phyloP scores from a whole-genome alignment of 192 early-diverging fungal species.

The Coemansia biformis region DNA sequence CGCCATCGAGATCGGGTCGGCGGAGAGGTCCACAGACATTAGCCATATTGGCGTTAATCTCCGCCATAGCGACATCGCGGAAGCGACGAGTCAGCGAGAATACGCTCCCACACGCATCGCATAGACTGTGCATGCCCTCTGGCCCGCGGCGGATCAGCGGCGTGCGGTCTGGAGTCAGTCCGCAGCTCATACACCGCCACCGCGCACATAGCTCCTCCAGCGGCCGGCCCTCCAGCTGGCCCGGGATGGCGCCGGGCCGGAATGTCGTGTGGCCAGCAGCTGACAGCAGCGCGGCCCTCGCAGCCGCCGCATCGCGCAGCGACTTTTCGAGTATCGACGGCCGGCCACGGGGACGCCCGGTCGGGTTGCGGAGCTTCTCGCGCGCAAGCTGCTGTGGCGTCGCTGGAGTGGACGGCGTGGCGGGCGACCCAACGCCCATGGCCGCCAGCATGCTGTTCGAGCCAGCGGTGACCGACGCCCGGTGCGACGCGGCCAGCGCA shows the following conservation, averaged over 20 bases:
- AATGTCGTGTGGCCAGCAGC: neutral
- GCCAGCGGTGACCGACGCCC: slow-evolving; percentile 2
- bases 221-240: slow-evolving; percentile 22
- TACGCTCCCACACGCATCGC: slow-evolving; percentile 30
- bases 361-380: slow-evolving; percentile 44
- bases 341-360: slow-evolving; percentile 40
- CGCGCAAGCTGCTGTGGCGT: slow-evolving; percentile 22
- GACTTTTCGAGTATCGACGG: slow-evolving; percentile 48
- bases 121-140: slow-evolving; percentile 47
- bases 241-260: slow-evolving; percentile 19
- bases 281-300: slow-evolving; percentile 6
- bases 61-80: slow-evolving; percentile 13
- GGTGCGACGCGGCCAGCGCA: neutral
- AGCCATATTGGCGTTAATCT: slow-evolving; percentile 24
- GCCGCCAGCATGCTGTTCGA: no score
- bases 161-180: slow-evolving; percentile 35
- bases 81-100: slow-evolving; percentile 14
- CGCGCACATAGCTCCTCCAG: slow-evolving; percentile 38
- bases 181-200: slow-evolving; percentile 49
- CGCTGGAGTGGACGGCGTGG: slow-evolving; percentile 9
- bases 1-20: no score
- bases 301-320: slow-evolving; percentile 36
- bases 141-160: slow-evolving; percentile 42
- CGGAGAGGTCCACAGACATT: slow-evolving; percentile 17
- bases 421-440: slow-evolving; percentile 1